Percentiles rank a stretch among this genome's conserved stretches.
Evolutionary conservation across 169 alveolate genomes (phyloP).

Genomic region (Hepatocystis sp.): DNA sequence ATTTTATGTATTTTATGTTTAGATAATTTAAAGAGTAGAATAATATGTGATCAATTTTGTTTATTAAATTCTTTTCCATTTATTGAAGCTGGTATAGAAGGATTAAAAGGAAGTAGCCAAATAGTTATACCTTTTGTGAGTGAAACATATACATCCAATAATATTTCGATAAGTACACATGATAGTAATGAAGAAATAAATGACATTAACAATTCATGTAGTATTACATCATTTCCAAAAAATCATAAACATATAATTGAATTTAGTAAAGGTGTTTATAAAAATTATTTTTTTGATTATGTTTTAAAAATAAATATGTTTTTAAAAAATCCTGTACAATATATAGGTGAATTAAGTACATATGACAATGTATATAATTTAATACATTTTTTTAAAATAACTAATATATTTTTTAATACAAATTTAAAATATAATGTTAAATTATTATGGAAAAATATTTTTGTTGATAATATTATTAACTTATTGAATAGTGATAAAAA

Average conservation of each 20-base stretch:
- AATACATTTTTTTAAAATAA: constrained; percentile 47
- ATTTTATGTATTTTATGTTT: constrained; percentile 49
- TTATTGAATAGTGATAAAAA: constrained; percentile 19
- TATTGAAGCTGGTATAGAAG: constrained; percentile 69
- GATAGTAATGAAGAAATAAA: constrained; percentile 3
- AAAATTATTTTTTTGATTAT: constrained; percentile 34
- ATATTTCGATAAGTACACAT: constrained; percentile 6
- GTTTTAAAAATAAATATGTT: constrained; percentile 56
- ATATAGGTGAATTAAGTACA: constrained; percentile 27
- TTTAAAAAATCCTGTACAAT: constrained; percentile 48
- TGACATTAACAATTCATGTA: constrained; percentile 31
- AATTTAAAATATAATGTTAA: constrained; percentile 17
- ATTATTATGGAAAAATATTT: constrained; percentile 28
- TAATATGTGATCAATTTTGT: constrained; percentile 39
- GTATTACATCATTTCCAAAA: constrained; percentile 64
- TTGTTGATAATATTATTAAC: constrained; percentile 42
- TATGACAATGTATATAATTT: constrained; percentile 54
- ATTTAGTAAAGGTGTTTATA: constrained; percentile 49
- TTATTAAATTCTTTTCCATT: constrained; percentile 42
- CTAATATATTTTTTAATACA: constrained; percentile 43
- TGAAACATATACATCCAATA: too few relatives aligned
- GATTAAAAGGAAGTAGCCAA: constrained; percentile 72
- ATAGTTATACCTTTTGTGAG: constrained; percentile 44
- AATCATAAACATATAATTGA: constrained; percentile 60
- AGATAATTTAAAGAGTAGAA: constrained; percentile 53